phyloP scores from a whole-genome alignment of 2,329 filamentous ascomycete genomes.

The Trichophyton equinum region DNA sequence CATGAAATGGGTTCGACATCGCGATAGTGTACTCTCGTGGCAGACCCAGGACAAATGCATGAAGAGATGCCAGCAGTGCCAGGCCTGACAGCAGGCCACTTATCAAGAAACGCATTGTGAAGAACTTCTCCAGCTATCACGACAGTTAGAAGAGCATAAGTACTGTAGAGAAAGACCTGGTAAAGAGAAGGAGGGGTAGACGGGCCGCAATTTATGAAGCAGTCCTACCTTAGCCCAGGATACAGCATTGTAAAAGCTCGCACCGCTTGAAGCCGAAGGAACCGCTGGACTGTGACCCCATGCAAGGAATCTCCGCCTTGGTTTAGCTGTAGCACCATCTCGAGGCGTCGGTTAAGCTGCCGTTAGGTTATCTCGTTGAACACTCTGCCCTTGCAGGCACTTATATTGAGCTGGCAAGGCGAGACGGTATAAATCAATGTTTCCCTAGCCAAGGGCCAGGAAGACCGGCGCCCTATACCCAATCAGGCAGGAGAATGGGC shows the following conservation, averaged over 20 bases:
- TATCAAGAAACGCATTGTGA: not conserved
- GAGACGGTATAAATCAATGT: no score
- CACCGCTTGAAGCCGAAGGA: no score
- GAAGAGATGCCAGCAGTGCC: not conserved
- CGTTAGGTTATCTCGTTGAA: not conserved
- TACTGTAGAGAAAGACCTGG: not conserved
- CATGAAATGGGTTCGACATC: not conserved
- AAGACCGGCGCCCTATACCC: not conserved
- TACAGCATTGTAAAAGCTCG: no score
- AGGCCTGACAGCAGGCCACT: not conserved
- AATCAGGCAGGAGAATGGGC: not conserved
- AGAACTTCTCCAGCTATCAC: not conserved
- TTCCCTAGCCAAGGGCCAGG: no score
- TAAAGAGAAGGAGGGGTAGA: not conserved
- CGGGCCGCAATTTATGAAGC: no score
- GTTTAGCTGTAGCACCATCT: no score
- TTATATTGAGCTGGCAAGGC: not conserved
- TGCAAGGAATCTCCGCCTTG: no score
- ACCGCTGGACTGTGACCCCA: no score
- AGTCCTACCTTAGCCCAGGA: no score
- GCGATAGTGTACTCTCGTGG: not conserved
- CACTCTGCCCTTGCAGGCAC: not conserved
- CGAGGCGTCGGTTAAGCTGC: not conserved
- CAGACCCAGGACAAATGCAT: not conserved
- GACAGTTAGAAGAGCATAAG: not conserved